These are phyloP conservation scores for Leishmania mexicana DNA, from an alignment of 208 protist genomes.

Conservation along the genomic window DNA sequence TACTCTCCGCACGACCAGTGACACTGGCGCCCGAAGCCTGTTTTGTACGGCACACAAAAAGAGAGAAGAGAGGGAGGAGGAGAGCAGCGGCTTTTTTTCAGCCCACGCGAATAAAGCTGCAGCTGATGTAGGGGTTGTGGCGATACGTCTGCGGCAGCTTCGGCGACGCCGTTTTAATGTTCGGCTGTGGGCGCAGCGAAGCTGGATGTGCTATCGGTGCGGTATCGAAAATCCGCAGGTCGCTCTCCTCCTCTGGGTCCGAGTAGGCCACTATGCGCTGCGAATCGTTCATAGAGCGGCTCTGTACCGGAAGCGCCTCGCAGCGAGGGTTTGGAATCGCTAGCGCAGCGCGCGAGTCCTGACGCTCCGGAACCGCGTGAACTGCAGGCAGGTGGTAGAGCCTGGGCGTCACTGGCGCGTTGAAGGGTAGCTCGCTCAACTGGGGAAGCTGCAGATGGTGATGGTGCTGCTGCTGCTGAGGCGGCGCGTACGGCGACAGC, in stretches of 20 bases:
- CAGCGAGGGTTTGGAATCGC: not conserved
- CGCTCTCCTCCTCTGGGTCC: not conserved
- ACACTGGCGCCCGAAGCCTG: not conserved
- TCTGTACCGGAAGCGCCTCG: not conserved
- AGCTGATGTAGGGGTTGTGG: slow-evolving; percentile 14
- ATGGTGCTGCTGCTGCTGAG: not conserved
- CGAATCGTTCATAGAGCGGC: not conserved
- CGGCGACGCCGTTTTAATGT: not conserved
- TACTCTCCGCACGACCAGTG: not conserved
- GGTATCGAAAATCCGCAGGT: not conserved
- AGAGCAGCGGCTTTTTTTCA: not conserved
- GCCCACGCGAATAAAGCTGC: slow-evolving; percentile 8
- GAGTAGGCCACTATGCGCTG: not conserved
- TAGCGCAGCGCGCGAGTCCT: not conserved
- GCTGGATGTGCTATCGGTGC: not conserved
- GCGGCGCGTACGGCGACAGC: not conserved
- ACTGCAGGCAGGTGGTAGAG: not conserved
- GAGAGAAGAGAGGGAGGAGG: not conserved
- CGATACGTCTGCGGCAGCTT: slow-evolving; percentile 4
- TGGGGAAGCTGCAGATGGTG: not conserved
- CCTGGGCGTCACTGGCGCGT: not conserved
- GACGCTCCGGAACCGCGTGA: not conserved
- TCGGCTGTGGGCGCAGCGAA: not conserved
- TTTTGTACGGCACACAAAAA: not conserved
- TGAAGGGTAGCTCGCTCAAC: not conserved